A percentile compares a stretch with the other conserved stretches of the same genome.
These are phyloP conservation scores for Scedosporium dehoogii DNA, from an alignment of 2,329 filamentous ascomycete genomes.

Conservation along the genomic window DNA sequence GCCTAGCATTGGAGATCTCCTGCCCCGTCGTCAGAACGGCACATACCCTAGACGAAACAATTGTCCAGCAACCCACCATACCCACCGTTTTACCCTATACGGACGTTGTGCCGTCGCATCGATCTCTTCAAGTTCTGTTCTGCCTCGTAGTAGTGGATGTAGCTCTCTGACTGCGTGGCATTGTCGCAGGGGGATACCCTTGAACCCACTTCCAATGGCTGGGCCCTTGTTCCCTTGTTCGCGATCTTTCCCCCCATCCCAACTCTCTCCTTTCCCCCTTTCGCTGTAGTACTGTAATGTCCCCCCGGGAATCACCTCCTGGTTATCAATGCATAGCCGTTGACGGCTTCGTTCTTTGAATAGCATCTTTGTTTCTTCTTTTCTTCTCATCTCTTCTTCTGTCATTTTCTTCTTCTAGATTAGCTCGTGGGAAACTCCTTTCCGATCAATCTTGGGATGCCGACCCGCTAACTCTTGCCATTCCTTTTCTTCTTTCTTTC, in stretches of 20 bases:
- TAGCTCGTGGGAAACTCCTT: background rate
- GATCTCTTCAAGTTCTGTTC: background rate
- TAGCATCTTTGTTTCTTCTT: slow-evolving; percentile 8
- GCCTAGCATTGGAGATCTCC: background rate
- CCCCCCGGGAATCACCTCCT: background rate
- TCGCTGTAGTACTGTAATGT: background rate
- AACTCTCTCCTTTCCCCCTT: background rate
- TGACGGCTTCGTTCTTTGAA: slow-evolving; percentile 7
- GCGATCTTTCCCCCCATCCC: slow-evolving; percentile 3
- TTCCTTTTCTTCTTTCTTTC: slow-evolving; percentile 4
- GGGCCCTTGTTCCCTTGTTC: slow-evolving; percentile 4
- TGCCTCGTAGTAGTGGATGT: background rate
- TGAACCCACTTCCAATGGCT: slow-evolving; percentile 3
- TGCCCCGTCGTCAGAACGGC: background rate
- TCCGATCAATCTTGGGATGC: slow-evolving; percentile 7
- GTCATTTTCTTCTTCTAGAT: slow-evolving; percentile 11
- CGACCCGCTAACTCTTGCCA: slow-evolving; percentile 6
- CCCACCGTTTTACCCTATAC: background rate
- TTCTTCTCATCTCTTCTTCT: slow-evolving; percentile 10
- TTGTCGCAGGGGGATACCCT: background rate
- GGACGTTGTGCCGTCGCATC: background rate
- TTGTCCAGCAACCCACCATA: background rate
- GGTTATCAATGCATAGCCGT: background rate
- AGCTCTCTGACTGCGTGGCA: background rate
- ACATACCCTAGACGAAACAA: background rate